These are phyloP conservation scores for Uronychia setigera DNA, from an alignment of 73 alveolate genomes.

Conservation along the genomic window DNA sequence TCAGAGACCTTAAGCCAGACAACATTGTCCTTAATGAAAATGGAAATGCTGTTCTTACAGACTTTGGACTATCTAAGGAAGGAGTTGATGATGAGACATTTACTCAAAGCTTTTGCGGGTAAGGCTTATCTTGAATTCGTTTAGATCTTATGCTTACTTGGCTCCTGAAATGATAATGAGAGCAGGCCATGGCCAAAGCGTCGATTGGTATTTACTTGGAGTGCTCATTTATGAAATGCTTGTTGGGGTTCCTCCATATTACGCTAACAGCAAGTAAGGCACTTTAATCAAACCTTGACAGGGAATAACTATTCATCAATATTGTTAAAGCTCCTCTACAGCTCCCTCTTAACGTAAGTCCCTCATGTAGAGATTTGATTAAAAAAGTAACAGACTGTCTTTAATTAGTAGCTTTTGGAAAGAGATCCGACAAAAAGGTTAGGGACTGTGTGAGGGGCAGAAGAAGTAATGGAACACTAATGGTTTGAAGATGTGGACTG, in stretches of 20 bases:
- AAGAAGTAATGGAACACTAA: too few species aligned
- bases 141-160: slow-evolving; percentile 78
- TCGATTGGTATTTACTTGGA: slow-evolving; percentile 91
- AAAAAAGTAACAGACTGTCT: too few species aligned
- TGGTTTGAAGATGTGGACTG: too few species aligned
- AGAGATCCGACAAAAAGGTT: too few species aligned
- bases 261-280: slow-evolving; percentile 67
- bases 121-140: too few species aligned
- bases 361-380: too few species aligned
- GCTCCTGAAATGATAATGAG: slow-evolving; percentile 91
- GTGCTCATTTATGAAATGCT: slow-evolving; percentile 91
- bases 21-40: slow-evolving; percentile 77
- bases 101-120: slow-evolving; percentile 91
- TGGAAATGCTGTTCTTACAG: slow-evolving; percentile 84
- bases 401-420: too few species aligned
- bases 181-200: slow-evolving; percentile 90
- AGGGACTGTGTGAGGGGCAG: too few species aligned
- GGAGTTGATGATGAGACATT: slow-evolving; percentile 62
- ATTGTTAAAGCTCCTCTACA: too few species aligned
- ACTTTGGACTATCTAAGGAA: slow-evolving; percentile 81
- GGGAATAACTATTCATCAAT: too few species aligned
- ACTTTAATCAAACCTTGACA: too few species aligned
- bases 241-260: slow-evolving; percentile 90
- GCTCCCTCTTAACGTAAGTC: too few species aligned
- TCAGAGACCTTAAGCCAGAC: slow-evolving; percentile 85